Evolutionary conservation across 768 basidiomycete species (phyloP), one percentile per base, ranked within the genome.

Genomic region (Filobasidium wieringae): DNA sequence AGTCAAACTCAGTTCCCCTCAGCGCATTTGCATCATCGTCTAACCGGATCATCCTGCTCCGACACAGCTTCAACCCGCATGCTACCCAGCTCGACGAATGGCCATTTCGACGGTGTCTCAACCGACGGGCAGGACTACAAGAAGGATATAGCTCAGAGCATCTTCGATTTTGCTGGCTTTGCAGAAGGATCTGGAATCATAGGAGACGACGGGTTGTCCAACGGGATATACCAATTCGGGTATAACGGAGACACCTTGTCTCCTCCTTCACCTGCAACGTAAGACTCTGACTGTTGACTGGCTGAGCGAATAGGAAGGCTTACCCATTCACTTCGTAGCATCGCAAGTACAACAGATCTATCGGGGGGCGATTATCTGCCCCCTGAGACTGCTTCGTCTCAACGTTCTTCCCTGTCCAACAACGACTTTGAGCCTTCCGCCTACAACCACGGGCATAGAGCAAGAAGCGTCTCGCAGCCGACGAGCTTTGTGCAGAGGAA

Each of bases 401-500:
- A 47, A 47, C 43, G 43, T 19, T 47, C 43, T 22, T 47, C 43
- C 14, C 2, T 24, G 22, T 47, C 43, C 22, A 47, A 47, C 43
- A 47, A 47, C 24, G 43, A 47, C 19, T 12, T 22, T 22, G 22
- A 19, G 14, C 43, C 43, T 26, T 14, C 15, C 4, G 5, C 19
- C n/a, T n/a, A n/a, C 17, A 47, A 47, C 43, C 43, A 47, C 14
- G 29, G 22, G 11, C 43, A 47, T 26, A 33, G 56, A 51, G 56
- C 47, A 2, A 41, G 56, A 37, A 50, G 47, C 12, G 36, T 57
- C 34, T 57, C 56, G 11, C 56, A 57, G n/a, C 56, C 56, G 7
- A 29, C 56, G 8, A 27, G n/a, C 14, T 57, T 57, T 22, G 49
- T 27, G 30, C 56, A 51, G 33, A 45, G 36, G 31, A 51, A 50